Conservation (phyloP, 176 grass and related monocot genomes). For the Zoysia japonica region DNA sequence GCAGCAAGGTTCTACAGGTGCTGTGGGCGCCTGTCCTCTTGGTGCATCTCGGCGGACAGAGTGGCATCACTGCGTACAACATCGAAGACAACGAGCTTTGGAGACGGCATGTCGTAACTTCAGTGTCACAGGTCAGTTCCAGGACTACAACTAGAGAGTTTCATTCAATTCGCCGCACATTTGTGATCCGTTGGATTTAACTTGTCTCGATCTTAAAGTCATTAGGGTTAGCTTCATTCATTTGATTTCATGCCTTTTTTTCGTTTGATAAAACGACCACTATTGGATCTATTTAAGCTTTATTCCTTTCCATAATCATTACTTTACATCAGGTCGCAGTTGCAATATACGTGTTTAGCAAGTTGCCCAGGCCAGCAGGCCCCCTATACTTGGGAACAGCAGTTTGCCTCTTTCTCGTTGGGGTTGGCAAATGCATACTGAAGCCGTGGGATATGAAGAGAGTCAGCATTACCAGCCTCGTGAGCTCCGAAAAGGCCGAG, state of each 20-base stretch:
- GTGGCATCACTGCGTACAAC: background rate
- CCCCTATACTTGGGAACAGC: background rate
- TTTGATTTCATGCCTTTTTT: background rate
- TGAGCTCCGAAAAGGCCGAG: background rate
- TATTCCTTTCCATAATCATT: background rate
- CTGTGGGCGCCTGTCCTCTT: slow-evolving; percentile 8
- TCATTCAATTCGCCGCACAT: too few relatives aligned
- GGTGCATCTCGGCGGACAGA: background rate
- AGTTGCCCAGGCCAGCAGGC: background rate
- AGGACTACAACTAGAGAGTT: too few relatives aligned
- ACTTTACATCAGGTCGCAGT: background rate
- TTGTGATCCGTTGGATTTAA: too few relatives aligned
- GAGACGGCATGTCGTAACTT: background rate
- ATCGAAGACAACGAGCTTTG: slow-evolving; percentile 28
- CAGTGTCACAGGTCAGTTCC: background rate
- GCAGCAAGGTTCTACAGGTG: background rate
- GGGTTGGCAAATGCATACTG: slow-evolving; percentile 6
- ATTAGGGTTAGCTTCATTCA: too few relatives aligned
- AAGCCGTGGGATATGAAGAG: slow-evolving; percentile 10
- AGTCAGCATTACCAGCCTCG: background rate
- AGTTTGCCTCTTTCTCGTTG: background rate
- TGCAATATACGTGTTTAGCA: slow-evolving; percentile 5
- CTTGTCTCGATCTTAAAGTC: too few relatives aligned
- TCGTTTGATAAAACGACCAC: background rate
- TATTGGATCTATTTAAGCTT: background rate